Conservation (phyloP, 176 grass and related monocot species). For the Raddia guianensis region DNA sequence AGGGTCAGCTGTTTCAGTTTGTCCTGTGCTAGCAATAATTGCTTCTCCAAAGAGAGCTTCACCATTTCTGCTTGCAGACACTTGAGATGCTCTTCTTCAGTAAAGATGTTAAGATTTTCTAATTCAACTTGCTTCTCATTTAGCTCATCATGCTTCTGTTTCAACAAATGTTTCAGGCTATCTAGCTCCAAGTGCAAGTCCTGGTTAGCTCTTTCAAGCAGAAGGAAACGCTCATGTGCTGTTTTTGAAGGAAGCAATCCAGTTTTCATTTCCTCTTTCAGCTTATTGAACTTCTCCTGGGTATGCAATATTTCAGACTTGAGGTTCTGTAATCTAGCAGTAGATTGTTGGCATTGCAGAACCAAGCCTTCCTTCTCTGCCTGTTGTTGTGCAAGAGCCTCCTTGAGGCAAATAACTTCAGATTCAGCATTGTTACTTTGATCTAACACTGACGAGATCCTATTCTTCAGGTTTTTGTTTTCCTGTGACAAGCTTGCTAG, state of each 20-base stretch:
- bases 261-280: conserved; percentile 80
- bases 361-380: conserved; percentile 66
- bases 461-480: conserved; percentile 81
- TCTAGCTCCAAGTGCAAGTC: conserved; percentile 57
- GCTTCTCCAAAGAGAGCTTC: conserved; percentile 69
- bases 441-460: conserved; percentile 44
- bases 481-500: conserved; percentile 64
- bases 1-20: conserved; percentile 62
- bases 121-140: conserved; percentile 66
- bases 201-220: conserved; percentile 68
- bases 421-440: conserved; percentile 51
- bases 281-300: conserved; percentile 72
- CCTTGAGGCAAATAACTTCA: conserved; percentile 59
- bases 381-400: conserved; percentile 54
- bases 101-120: conserved; percentile 64
- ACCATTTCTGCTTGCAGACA: conserved; percentile 78
- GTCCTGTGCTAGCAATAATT: conserved; percentile 53
- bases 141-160: conserved; percentile 65
- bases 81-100: conserved; percentile 75
- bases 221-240: conserved; percentile 41
- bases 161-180: conserved; percentile 55
- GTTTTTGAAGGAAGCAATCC: conserved; percentile 31
- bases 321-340: conserved; percentile 58
- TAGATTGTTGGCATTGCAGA: conserved; percentile 63
- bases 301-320: conserved; percentile 69